phyloP scores from a whole-genome alignment of 2,329 filamentous ascomycete genomes.

The Blastomyces silverae region DNA sequence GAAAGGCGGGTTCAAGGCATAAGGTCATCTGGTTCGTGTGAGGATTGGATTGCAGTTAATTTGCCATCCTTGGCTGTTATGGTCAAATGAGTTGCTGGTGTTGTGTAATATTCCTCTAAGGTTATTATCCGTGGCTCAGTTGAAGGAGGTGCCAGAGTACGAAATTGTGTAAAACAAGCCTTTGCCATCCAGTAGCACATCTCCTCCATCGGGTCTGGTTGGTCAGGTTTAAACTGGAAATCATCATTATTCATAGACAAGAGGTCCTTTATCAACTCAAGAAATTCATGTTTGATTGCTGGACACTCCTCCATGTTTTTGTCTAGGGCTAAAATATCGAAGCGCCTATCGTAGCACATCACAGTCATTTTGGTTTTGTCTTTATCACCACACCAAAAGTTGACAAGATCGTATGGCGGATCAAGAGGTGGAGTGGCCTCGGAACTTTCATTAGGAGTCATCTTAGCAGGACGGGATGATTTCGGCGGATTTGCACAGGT shows the following conservation, averaged over 20 bases:
- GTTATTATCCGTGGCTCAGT: conserved; percentile 16
- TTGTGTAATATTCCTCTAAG: conserved; percentile 18
- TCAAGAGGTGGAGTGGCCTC: not conserved
- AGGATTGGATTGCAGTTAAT: conserved; percentile 14
- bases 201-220: conserved; percentile 17
- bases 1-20: conserved; percentile 13
- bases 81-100: conserved; percentile 13
- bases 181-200: conserved; percentile 18
- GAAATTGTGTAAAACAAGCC: conserved; percentile 16
- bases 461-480: no score
- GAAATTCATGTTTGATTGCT: conserved; percentile 14
- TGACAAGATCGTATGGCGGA: conserved; percentile 16
- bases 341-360: conserved; percentile 16
- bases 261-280: conserved; percentile 13
- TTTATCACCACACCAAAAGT: conserved; percentile 16
- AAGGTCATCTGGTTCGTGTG: conserved; percentile 14
- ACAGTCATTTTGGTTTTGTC: conserved; percentile 15
- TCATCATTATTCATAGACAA: conserved; percentile 16
- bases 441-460: not conserved
- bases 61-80: conserved; percentile 13
- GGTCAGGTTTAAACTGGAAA: conserved; percentile 13
- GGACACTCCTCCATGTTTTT: conserved; percentile 15
- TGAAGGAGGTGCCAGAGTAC: conserved; percentile 14
- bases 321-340: conserved; percentile 16
- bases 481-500: no score